Evolutionary conservation across 2,329 filamentous ascomycete genomes (phyloP).

Genomic region (Botrytis squamosa): DNA sequence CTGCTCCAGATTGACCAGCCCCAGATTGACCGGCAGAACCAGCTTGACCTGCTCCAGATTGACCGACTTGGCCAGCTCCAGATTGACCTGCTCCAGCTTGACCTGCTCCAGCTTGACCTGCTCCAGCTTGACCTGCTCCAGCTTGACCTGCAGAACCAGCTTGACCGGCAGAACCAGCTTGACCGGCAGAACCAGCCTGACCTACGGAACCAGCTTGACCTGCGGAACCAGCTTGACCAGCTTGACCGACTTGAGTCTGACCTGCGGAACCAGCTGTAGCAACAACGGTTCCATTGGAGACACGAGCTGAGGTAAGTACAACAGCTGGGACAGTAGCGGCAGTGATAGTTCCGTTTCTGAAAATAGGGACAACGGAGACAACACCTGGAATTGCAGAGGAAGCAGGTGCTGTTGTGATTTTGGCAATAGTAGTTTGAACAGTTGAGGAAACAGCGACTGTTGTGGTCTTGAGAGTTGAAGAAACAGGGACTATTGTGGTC

Average conservation of each 20-base stretch:
- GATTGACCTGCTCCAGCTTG: too few species aligned
- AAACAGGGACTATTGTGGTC: not conserved
- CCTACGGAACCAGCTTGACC: not conserved
- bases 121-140: fast-evolving
- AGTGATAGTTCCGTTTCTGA: not conserved
- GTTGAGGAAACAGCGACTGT: not conserved
- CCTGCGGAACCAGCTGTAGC: not conserved
- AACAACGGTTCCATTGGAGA: not conserved
- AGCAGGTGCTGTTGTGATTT: not conserved
- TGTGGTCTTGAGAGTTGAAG: not conserved
- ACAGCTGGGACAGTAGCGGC: not conserved
- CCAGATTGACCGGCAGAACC: not conserved
- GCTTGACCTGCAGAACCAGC: not conserved
- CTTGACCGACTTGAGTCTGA: not conserved
- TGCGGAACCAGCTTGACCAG: too few species aligned
- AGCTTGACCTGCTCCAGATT: not conserved
- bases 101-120: not conserved
- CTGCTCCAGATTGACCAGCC: fast-evolving
- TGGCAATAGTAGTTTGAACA: not conserved
- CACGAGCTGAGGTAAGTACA: not conserved
- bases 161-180: too few species aligned
- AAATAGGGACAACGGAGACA: not conserved
- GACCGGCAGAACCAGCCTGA: not conserved
- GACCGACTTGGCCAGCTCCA: too few species aligned
- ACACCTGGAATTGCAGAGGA: not conserved